Evolutionary conservation across 257 asterid species (phyloP).

Genomic region (Solanum virginianum): DNA sequence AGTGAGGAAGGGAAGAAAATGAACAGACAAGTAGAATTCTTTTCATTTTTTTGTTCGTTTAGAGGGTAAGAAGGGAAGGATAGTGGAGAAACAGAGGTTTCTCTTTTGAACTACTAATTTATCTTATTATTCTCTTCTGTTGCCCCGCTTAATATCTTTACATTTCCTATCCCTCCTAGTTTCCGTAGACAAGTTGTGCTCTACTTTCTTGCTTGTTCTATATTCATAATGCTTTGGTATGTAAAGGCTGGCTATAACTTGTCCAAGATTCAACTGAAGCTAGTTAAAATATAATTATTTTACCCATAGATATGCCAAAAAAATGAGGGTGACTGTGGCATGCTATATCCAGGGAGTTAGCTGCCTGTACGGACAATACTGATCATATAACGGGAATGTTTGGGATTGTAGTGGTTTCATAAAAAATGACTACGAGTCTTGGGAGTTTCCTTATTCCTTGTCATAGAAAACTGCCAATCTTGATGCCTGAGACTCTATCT

Average conservation of each 20-base stretch:
- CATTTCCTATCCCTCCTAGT: background rate
- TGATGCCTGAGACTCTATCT: background rate
- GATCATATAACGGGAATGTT: background rate
- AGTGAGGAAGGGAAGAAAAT: background rate
- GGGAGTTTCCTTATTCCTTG: background rate
- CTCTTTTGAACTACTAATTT: background rate
- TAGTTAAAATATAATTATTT: background rate
- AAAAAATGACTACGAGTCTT: background rate
- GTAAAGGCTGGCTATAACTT: background rate
- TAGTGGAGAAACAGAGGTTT: background rate
- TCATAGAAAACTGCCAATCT: background rate
- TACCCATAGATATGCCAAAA: background rate
- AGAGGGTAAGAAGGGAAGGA: background rate
- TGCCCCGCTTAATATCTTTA: background rate
- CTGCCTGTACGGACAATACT: background rate
- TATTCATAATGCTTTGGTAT: background rate
- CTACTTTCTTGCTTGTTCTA: background rate
- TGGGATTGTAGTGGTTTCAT: background rate
- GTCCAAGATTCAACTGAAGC: background rate
- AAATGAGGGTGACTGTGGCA: background rate
- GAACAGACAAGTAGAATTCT: background rate
- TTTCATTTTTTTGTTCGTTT: background rate
- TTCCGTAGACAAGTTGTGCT: background rate
- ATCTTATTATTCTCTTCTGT: background rate
- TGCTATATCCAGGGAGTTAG: background rate